phyloP scores from a whole-genome alignment of 495 filamentous ascomycete genomes.

The Entonaema liquescens region DNA sequence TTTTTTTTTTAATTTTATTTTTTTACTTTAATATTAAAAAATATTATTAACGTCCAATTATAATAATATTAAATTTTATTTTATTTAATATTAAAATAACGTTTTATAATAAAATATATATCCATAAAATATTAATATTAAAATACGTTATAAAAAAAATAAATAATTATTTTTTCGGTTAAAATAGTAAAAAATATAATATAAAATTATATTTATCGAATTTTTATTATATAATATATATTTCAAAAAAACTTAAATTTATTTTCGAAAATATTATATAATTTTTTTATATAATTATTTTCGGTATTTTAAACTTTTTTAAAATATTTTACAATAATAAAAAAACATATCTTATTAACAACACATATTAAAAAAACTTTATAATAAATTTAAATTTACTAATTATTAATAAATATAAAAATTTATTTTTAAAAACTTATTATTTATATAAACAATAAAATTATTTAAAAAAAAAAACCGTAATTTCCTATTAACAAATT shows the following conservation, averaged over 20 bases:
- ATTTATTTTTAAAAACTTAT: no score
- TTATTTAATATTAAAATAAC: neutral
- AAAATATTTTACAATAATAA: neutral
- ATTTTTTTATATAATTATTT: no score
- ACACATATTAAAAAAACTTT: neutral
- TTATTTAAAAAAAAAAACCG: neutral
- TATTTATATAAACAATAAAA: no score
- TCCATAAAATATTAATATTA: neutral
- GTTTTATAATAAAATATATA: neutral
- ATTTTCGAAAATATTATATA: neutral
- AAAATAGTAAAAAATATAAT: neutral
- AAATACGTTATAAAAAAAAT: slow-evolving; percentile 1
- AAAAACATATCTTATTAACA: neutral
- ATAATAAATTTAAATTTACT: no score
- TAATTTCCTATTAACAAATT: neutral
- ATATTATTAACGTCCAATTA: neutral
- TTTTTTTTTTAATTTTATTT: neutral
- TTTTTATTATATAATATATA: neutral
- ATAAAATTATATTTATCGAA: neutral
- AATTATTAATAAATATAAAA: no score
- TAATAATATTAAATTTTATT: neutral
- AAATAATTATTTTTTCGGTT: neutral
- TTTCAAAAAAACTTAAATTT: neutral
- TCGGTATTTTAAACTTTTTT: no score
- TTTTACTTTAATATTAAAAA: neutral